Evolutionary conservation across 495 filamentous ascomycete genomes (phyloP).

Genomic region (Penicillium roqueforti): DNA sequence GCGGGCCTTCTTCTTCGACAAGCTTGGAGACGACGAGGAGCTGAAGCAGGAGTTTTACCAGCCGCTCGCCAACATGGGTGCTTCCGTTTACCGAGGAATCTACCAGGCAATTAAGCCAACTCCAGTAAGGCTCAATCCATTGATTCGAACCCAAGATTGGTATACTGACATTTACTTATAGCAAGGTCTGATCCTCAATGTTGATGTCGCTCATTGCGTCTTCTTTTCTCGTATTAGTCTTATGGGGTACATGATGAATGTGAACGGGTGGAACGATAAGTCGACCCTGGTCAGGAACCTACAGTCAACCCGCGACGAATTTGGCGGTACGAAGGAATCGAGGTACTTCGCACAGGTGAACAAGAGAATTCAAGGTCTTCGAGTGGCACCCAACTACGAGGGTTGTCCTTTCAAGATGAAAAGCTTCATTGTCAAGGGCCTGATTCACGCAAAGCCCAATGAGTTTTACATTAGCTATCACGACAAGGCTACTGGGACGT

Average conservation of each 20-base stretch:
- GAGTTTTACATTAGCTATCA: slow-evolving; percentile 55
- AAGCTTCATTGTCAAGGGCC: slow-evolving; percentile 58
- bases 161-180: slow-evolving; percentile 21
- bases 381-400: slow-evolving; percentile 61
- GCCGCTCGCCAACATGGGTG: slow-evolving; percentile 36
- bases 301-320: slow-evolving; percentile 16
- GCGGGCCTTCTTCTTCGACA: slow-evolving; percentile 66
- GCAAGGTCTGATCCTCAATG: slow-evolving; percentile 66
- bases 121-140: slow-evolving; percentile 38
- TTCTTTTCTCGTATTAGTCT: slow-evolving; percentile 37
- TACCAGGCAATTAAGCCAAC: slow-evolving; percentile 75
- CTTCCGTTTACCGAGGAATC: slow-evolving; percentile 78
- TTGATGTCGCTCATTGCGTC: slow-evolving; percentile 54
- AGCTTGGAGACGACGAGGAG: slow-evolving; percentile 30
- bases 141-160: neutral
- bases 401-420: slow-evolving; percentile 42
- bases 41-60: slow-evolving; percentile 9
- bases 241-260: slow-evolving; percentile 27
- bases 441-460: slow-evolving; percentile 53
- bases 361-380: slow-evolving; percentile 57
- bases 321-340: slow-evolving; percentile 22
- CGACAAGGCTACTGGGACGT: slow-evolving; percentile 42
- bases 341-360: slow-evolving; percentile 22
- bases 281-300: slow-evolving; percentile 22
- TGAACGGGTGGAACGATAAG: slow-evolving; percentile 19